A percentile compares a stretch with the other conserved stretches of the same genome.
Evolutionary conservation across 768 basidiomycete species (phyloP).

Genomic region (Candolleomyces efflorescens): DNA sequence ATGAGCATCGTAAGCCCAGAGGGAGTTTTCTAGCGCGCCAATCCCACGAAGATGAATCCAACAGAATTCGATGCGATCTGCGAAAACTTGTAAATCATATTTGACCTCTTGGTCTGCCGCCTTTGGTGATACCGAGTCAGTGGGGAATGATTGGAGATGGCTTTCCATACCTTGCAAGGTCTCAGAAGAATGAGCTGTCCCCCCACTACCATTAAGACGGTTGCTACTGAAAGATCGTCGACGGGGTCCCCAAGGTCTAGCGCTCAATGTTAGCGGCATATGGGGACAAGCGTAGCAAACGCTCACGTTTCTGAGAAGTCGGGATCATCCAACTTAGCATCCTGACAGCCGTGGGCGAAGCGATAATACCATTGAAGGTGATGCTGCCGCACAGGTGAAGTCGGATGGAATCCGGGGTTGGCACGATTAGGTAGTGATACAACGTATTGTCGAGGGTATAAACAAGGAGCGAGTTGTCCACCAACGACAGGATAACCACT

Average conservation of each 20-base stretch:
- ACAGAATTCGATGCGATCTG: conserved; percentile 96
- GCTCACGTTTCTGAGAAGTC: conserved; percentile 83
- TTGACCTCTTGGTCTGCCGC: conserved; percentile 85
- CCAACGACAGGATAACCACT: conserved; percentile 82
- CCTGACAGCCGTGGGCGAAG: conserved; percentile 76
- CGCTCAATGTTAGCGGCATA: conserved; percentile 9
- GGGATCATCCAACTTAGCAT: conserved; percentile 98
- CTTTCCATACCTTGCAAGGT: conserved; percentile 69
- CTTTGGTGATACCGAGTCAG: conserved; percentile 30
- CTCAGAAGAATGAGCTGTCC: conserved; percentile 86
- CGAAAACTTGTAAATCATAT: conserved; percentile 96
- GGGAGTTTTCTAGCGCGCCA: conserved; percentile 88
- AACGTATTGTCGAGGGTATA: conserved; percentile 95
- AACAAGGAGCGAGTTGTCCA: conserved; percentile 92
- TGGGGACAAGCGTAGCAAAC: neutral
- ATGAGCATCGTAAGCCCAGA: conserved; percentile 95
- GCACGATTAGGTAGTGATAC: conserved; percentile 87
- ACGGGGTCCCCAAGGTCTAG: conserved; percentile 91
- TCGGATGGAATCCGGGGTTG: conserved; percentile 77
- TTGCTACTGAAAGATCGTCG: conserved; percentile 89
- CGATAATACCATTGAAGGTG: conserved; percentile 86
- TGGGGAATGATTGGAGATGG: neutral
- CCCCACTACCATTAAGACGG: conserved; percentile 93
- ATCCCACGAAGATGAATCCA: conserved; percentile 98
- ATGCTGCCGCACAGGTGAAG: conserved; percentile 93